phyloP scores from a whole-genome alignment of 768 basidiomycete species.

The Kondoa subrosea region DNA sequence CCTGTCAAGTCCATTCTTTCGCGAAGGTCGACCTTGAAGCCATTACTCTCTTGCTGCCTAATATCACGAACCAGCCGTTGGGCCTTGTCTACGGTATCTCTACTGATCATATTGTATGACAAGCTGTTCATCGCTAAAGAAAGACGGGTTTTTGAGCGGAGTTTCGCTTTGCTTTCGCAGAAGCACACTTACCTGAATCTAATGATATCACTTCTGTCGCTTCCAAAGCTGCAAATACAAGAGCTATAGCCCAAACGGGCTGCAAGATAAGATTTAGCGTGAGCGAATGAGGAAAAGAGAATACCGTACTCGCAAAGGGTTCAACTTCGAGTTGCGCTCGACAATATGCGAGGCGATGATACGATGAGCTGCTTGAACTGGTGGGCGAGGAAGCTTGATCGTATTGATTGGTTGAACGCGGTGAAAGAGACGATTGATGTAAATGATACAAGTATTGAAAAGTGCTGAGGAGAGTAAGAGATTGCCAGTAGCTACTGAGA shows the following conservation, averaged over 20 bases:
- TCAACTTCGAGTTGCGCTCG: background rate
- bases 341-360: background rate
- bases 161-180: too few species aligned
- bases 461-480: background rate
- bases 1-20: background rate
- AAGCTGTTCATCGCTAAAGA: background rate
- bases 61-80: background rate
- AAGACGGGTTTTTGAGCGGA: background rate
- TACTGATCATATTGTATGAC: background rate
- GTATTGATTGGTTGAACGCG: background rate
- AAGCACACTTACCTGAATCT: background rate
- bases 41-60: background rate
- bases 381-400: background rate
- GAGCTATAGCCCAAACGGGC: background rate
- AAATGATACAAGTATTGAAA: background rate
- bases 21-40: background rate
- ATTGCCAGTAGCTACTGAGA: background rate
- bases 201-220: background rate
- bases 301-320: background rate
- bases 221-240: background rate
- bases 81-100: background rate
- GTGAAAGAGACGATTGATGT: background rate
- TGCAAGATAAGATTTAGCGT: background rate
- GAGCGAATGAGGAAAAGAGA: background rate
- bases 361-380: background rate